Evolutionary conservation across 345 rosid species (phyloP).

Genomic region (Populus simonii): DNA sequence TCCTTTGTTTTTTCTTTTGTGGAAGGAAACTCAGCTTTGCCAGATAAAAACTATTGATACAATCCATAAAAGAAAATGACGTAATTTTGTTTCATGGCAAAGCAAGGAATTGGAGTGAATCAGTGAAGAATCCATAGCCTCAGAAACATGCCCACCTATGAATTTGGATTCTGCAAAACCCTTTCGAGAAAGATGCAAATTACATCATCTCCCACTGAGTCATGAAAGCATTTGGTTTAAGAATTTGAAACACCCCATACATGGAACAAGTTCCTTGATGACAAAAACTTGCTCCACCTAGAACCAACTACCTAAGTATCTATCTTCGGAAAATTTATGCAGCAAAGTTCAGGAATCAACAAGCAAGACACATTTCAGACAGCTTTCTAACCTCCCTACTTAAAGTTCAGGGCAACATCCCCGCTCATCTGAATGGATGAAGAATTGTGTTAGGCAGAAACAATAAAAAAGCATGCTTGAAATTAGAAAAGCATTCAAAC

Average conservation of each 20-base stretch:
- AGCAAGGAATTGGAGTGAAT: background rate
- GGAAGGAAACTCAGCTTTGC: background rate
- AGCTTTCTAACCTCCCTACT: slow-evolving; percentile 27
- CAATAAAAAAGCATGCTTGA: background rate
- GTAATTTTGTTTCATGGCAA: background rate
- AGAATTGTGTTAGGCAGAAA: slow-evolving; percentile 6
- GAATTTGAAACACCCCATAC: background rate
- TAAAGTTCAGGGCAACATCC: slow-evolving; percentile 47
- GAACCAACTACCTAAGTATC: background rate
- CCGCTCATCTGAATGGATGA: slow-evolving; percentile 54
- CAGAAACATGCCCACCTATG: background rate
- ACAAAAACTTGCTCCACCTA: slow-evolving; percentile 8
- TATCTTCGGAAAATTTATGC: background rate
- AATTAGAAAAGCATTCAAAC: slow-evolving; percentile 15
- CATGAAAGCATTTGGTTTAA: background rate
- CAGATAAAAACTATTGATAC: background rate
- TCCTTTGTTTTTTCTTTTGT: background rate
- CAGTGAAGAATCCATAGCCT: background rate
- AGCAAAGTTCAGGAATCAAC: background rate
- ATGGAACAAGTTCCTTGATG: background rate
- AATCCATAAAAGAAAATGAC: background rate
- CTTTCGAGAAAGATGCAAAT: background rate
- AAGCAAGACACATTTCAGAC: background rate
- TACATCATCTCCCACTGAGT: slow-evolving; percentile 6
- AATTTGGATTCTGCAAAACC: background rate